Conservation (phyloP, 2,329 filamentous ascomycete genomes). For the Aaosphaeria arxii region DNA sequence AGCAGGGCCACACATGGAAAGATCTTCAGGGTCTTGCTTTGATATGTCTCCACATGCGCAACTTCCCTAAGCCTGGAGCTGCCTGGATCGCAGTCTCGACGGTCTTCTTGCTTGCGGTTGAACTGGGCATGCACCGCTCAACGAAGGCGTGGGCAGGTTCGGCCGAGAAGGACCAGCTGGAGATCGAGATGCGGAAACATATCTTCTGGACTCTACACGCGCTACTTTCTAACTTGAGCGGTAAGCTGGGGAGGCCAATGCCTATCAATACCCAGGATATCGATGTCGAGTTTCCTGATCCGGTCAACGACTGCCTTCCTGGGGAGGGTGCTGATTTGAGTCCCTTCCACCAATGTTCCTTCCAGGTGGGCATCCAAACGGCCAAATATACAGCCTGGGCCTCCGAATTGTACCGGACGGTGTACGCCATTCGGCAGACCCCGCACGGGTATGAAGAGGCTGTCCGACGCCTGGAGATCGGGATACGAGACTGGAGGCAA, state of each 20-base stretch:
- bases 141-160: conserved; percentile 55
- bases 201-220: conserved; percentile 72
- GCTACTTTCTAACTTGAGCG: conserved; percentile 66
- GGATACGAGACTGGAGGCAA: conserved; percentile 61
- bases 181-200: conserved; percentile 74
- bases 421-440: conserved; percentile 69
- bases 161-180: conserved; percentile 50
- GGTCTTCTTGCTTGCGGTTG: conserved; percentile 67
- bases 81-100: conserved; percentile 66
- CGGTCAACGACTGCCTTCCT: conserved; percentile 68
- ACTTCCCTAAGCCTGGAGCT: conserved; percentile 75
- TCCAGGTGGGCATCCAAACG: conserved; percentile 62
- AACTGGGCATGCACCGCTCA: conserved; percentile 73
- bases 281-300: conserved; percentile 72
- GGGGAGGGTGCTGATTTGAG: conserved; percentile 49
- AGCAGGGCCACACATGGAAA: conserved; percentile 59
- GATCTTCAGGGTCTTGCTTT: conserved; percentile 72
- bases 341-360: conserved; percentile 59
- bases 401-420: conserved; percentile 70
- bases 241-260: conserved; percentile 75
- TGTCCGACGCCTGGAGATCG: conserved; percentile 63
- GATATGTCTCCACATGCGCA: conserved; percentile 69
- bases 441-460: conserved; percentile 62
- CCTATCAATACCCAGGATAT: conserved; percentile 71
- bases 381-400: conserved; percentile 65